These are phyloP conservation scores for Jacaranda mimosifolia DNA, from an alignment of 257 asterid genomes.

Conservation along the genomic window DNA sequence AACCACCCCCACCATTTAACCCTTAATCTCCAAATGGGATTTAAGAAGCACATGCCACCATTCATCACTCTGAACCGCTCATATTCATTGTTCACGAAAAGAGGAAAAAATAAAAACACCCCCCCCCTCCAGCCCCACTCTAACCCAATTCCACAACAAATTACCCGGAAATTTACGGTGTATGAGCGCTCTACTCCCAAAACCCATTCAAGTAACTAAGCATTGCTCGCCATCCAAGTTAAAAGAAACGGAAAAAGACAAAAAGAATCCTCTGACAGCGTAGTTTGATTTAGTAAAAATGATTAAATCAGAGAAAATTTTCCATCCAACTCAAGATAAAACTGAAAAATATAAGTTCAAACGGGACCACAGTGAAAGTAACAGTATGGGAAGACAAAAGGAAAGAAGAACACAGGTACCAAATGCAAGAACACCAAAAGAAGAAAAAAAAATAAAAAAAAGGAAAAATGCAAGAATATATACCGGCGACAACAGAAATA, in stretches of 20 bases:
- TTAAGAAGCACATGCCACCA: slow-evolving; percentile 58
- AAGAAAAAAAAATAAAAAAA: too few relatives aligned
- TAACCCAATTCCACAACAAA: slow-evolving; percentile 1
- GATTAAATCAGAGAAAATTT: background rate
- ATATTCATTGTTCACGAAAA: slow-evolving; percentile 37
- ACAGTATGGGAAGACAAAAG: slow-evolving; percentile 1
- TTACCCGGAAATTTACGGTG: background rate
- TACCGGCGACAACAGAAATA: slow-evolving; percentile 90
- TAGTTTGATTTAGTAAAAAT: background rate
- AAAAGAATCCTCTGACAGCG: too few relatives aligned
- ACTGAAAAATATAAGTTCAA: slow-evolving; percentile 4
- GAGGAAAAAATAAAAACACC: slow-evolving; percentile 12
- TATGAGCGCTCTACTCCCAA: background rate
- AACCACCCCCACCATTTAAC: slow-evolving; percentile 61
- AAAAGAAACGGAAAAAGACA: too few relatives aligned
- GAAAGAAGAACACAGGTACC: background rate
- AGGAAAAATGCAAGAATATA: slow-evolving; percentile 11
- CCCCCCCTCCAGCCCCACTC: too few relatives aligned
- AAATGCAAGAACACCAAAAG: slow-evolving; percentile 18
- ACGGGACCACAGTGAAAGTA: slow-evolving; percentile 38
- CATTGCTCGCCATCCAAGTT: too few relatives aligned
- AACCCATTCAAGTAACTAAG: background rate
- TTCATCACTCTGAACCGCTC: background rate
- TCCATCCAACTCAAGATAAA: background rate
- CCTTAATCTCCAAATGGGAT: slow-evolving; percentile 45